A percentile compares a stretch with the other conserved stretches of the same genome.
These are phyloP conservation scores for Metschnikowia continentalis DNA, from an alignment of 805 yeast species.

Conservation along the genomic window DNA sequence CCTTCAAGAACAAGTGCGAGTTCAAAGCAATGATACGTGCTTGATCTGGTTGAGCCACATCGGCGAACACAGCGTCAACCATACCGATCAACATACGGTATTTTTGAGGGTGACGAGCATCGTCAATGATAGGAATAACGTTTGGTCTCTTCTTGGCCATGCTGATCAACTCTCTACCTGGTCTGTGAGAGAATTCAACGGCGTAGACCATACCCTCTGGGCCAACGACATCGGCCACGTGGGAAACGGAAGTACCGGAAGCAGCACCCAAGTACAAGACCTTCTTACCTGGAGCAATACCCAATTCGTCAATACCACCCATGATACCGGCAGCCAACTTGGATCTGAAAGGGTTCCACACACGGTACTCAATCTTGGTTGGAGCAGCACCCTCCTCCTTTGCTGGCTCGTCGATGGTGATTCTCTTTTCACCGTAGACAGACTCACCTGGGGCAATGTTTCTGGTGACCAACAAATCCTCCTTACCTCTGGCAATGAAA, in stretches of 20 bases:
- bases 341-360: conserved; percentile 99
- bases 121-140: conserved; percentile 97
- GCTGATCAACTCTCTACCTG: conserved; percentile 97
- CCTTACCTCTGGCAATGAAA: conserved; percentile 99
- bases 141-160: conserved; percentile 99
- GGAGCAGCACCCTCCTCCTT: conserved; percentile 83
- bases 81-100: conserved; percentile 98
- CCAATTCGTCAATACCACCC: conserved; percentile 98
- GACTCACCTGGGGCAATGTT: conserved; percentile 98
- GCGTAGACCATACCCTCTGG: conserved; percentile 99
- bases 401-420: conserved; percentile 88
- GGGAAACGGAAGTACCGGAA: conserved; percentile 98
- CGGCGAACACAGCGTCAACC: conserved; percentile 99
- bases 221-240: conserved; percentile 97
- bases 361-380: conserved; percentile 97
- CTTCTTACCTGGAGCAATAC: conserved; percentile 97
- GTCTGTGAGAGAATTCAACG: conserved; percentile 98
- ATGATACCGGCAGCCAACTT: conserved; percentile 99
- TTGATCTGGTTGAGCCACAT: conserved; percentile 99
- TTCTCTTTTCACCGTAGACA: conserved; percentile 97
- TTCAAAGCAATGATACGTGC: conserved; percentile 99
- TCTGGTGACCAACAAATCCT: conserved; percentile 95
- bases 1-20: conserved; percentile 96
- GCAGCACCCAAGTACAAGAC: conserved; percentile 98
- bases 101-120: conserved; percentile 99